Conservation (phyloP, 1,284 basidiomycete species). For the Malassezia sp. region DNA sequence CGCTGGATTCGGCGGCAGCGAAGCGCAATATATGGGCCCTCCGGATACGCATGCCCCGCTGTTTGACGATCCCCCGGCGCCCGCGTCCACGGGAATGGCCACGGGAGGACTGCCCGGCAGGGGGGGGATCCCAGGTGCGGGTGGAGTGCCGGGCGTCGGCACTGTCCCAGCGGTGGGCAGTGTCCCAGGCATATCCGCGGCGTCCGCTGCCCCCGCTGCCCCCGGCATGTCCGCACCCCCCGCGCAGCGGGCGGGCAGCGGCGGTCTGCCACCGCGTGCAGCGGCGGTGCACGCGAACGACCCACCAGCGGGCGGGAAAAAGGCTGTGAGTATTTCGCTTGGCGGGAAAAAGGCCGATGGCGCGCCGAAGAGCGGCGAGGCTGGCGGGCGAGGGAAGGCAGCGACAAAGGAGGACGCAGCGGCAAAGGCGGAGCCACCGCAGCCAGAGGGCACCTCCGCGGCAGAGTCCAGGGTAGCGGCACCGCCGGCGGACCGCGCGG, state of each 20-base stretch:
- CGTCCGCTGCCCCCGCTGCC: conserved; percentile 8
- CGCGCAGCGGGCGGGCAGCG: not conserved
- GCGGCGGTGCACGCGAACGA: conserved; percentile 22
- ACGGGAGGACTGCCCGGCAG: no score
- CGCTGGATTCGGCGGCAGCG: not conserved
- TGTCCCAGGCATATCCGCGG: no score
- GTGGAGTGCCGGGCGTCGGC: not conserved
- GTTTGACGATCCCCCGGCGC: no score
- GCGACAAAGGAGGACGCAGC: conserved; percentile 13
- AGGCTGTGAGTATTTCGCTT: conserved; percentile 43
- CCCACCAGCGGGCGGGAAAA: conserved; percentile 23
- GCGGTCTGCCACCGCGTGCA: conserved; percentile 7
- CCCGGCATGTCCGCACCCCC: conserved; percentile 1
- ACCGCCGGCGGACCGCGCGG: not conserved
- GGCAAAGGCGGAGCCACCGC: conserved; percentile 15
- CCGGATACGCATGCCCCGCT: no score
- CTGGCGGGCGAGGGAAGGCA: no score
- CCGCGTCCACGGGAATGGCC: no score
- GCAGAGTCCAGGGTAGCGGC: conserved; percentile 1
- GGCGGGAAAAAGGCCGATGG: conserved; percentile 22
- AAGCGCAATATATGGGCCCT: no score
- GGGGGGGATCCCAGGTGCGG: no score
- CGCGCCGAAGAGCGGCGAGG: no score
- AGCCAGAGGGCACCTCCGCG: not conserved
- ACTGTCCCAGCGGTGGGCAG: no score